Evolutionary conservation across 768 basidiomycete genomes (phyloP).

Genomic region (Amanita jacksonii): DNA sequence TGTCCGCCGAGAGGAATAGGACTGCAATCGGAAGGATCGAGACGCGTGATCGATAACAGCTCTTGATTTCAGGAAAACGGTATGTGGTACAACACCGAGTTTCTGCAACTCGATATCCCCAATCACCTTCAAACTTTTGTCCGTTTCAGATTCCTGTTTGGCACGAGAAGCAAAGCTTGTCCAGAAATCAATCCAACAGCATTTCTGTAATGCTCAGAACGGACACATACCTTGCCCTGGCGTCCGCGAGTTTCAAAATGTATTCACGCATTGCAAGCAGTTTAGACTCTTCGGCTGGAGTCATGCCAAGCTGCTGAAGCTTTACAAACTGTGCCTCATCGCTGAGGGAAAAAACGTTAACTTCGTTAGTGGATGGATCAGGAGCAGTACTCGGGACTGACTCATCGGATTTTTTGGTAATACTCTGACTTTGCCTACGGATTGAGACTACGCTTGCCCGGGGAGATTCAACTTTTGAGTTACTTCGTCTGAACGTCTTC

Average conservation of each 20-base stretch:
- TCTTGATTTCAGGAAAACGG: constrained; percentile 72
- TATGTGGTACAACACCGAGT: constrained; percentile 84
- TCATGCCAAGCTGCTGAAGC: constrained; percentile 86
- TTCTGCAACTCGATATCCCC: constrained; percentile 76
- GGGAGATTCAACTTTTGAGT: constrained; percentile 51
- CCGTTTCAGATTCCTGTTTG: constrained; percentile 51
- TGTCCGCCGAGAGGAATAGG: constrained; percentile 30
- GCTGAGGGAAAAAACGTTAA: constrained; percentile 27
- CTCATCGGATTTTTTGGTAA: constrained; percentile 67
- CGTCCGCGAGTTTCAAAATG: constrained; percentile 73
- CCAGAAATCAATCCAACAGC: constrained; percentile 1
- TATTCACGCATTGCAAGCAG: constrained; percentile 85
- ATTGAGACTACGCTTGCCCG: constrained; percentile 63
- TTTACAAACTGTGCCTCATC: constrained; percentile 71
- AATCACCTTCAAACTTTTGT: constrained; percentile 51
- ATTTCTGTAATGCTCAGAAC: constrained; percentile 10
- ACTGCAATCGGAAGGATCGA: constrained; percentile 30
- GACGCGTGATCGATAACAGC: constrained; percentile 26
- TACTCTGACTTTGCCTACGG: constrained; percentile 39
- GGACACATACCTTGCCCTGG: constrained; percentile 52
- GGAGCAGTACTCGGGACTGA: constrained; percentile 30
- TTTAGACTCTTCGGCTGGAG: constrained; percentile 70
- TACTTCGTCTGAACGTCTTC: constrained; percentile 42
- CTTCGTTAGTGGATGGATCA: neutral
- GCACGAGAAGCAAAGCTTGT: constrained; percentile 59